Evolutionary conservation across 2,329 filamentous ascomycete genomes (phyloP).

Genomic region (Stemphylium beticola): DNA sequence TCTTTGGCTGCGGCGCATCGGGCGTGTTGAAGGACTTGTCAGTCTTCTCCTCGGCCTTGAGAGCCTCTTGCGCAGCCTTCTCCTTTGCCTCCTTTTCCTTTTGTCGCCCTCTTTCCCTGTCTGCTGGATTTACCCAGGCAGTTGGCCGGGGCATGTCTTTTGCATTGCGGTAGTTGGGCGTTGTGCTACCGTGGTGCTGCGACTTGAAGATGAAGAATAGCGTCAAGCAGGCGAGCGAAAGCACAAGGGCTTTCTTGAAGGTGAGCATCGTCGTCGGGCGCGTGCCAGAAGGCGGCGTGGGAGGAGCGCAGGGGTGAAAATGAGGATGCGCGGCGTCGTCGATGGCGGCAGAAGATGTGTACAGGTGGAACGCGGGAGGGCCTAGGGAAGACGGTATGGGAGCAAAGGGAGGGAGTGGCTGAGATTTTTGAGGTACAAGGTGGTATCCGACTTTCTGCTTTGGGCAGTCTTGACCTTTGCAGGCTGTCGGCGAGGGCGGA

Average conservation of each 20-base stretch:
- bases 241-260: conserved; percentile 75
- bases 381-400: conserved; percentile 8
- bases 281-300: background rate
- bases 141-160: conserved; percentile 46
- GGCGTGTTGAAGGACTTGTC: conserved; percentile 39
- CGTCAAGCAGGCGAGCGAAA: conserved; percentile 71
- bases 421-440: background rate
- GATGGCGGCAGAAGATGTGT: background rate
- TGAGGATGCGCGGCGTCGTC: background rate
- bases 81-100: conserved; percentile 19
- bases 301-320: background rate
- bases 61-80: conserved; percentile 16
- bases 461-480: background rate
- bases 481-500: background rate
- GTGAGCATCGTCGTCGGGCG: conserved; percentile 69
- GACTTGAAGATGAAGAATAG: conserved; percentile 73
- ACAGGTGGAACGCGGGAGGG: conserved; percentile 5
- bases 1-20: conserved; percentile 46
- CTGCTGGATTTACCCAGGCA: conserved; percentile 37
- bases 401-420: conserved; percentile 11
- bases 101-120: conserved; percentile 13
- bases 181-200: conserved; percentile 54
- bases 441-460: conserved; percentile 2
- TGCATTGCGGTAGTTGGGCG: conserved; percentile 41
- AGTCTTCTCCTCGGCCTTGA: conserved; percentile 23